phyloP scores from a whole-genome alignment of 768 basidiomycete genomes.

The Amanita thiersii region DNA sequence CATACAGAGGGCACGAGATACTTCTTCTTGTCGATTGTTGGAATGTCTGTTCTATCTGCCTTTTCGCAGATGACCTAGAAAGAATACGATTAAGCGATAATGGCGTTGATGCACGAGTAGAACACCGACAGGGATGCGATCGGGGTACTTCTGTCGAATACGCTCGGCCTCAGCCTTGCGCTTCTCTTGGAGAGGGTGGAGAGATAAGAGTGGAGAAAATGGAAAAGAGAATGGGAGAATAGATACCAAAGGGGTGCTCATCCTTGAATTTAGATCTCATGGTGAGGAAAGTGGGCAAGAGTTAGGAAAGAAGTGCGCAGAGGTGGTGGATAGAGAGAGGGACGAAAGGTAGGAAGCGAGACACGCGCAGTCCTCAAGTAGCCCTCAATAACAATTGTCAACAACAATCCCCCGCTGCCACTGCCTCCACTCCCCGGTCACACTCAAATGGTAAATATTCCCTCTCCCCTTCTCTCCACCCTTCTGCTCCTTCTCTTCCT shows the following conservation, averaged over 20 bases:
- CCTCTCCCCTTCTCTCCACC: conserved; percentile 15
- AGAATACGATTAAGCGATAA: neutral
- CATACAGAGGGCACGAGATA: conserved; percentile 95
- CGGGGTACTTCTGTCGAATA: conserved; percentile 97
- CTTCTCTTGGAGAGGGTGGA: conserved; percentile 70
- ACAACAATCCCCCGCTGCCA: conserved; percentile 21
- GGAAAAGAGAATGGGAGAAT: conserved; percentile 12
- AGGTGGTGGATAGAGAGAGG: conserved; percentile 12
- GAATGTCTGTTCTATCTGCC: conserved; percentile 96
- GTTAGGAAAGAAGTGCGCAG: conserved; percentile 6
- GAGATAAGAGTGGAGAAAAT: conserved; percentile 20
- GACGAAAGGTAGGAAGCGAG: conserved; percentile 20
- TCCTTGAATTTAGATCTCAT: conserved; percentile 99
- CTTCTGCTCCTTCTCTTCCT: no score
- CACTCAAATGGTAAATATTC: conserved; percentile 1
- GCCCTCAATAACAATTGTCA: conserved; percentile 24
- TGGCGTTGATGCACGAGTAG: conserved; percentile 4
- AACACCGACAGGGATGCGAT: conserved; percentile 89
- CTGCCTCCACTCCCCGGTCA: neutral
- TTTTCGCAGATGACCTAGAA: conserved; percentile 97
- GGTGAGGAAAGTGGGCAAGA: conserved; percentile 13
- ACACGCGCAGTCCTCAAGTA: conserved; percentile 32
- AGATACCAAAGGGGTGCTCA: conserved; percentile 95
- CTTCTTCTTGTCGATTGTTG: conserved; percentile 99
- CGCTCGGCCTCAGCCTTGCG: conserved; percentile 99